Conservation (phyloP, 2,329 filamentous ascomycete genomes). For the Cladosporium halotolerans region DNA sequence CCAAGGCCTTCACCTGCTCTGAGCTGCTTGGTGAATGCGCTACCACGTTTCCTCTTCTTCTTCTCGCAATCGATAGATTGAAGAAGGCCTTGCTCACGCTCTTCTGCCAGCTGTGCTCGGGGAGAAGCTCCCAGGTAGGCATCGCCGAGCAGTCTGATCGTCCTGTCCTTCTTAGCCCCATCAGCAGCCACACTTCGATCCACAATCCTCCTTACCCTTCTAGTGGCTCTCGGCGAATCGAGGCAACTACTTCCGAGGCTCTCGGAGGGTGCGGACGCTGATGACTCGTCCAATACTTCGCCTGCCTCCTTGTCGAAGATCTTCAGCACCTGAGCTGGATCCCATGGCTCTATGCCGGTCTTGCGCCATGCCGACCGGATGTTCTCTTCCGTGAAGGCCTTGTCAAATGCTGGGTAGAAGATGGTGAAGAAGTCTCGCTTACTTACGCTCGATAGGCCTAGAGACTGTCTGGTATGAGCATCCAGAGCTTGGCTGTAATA, state of each 20-base stretch:
- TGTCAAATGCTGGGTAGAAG: constrained; percentile 13
- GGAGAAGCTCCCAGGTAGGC: too few relatives aligned
- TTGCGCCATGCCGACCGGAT: constrained; percentile 13
- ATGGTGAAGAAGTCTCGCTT: constrained; percentile 15
- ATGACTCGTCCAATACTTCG: too few relatives aligned
- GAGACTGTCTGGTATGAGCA: background rate
- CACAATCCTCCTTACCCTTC: too few relatives aligned
- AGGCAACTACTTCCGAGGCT: too few relatives aligned
- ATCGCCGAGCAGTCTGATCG: too few relatives aligned
- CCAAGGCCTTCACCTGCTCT: background rate
- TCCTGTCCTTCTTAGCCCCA: too few relatives aligned
- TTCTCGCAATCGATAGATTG: background rate
- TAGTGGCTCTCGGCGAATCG: too few relatives aligned
- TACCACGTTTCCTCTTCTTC: background rate
- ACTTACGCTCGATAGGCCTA: constrained; percentile 9
- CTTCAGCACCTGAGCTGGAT: constrained; percentile 3
- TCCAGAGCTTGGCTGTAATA: constrained; percentile 15
- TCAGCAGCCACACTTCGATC: too few relatives aligned
- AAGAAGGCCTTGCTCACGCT: too few relatives aligned
- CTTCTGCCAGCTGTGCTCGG: too few relatives aligned
- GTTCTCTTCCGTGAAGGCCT: constrained; percentile 13
- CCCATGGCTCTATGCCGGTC: constrained; percentile 13
- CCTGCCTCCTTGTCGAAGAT: too few relatives aligned
- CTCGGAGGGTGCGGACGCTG: too few relatives aligned
- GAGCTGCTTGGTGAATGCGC: background rate